Base-by-base conservation (phyloP, 371 early-diverging fungal species). In the Apophysomyces ossiformis region DNA sequence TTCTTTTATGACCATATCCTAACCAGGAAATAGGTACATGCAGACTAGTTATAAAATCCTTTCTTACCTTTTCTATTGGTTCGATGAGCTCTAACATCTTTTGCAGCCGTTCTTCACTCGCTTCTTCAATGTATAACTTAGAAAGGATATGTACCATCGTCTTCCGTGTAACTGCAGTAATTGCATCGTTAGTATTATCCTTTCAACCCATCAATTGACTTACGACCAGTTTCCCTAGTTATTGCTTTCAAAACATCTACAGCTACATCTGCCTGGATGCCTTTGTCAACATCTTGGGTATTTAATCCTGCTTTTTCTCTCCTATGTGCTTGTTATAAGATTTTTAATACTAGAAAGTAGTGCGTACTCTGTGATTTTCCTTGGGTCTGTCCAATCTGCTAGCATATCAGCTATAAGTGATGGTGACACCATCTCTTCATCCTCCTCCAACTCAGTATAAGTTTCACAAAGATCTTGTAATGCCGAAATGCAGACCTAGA, bases 301-400 rank as follows among this genome's bases (percentile, higher is more conserved):
- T 69, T 65, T 5, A 58, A 45, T 13, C 54, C 45, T 12, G 43
- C 57, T 15, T 64, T 64, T 43, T 58, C 66, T 21, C 61, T 59
- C 37, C 60, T 60, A 39, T 37, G 44, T 32, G 54, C 32, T 26
- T 58, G 50, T 32, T 64, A 58, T 37, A 32, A 43, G 11, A 47
- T 37, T 32, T 43, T 21, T 45, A 44, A 37, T n/a, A 26, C 4
- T 35, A 12, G 61, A 7, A 50, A 26, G 41, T 35, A 39, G 2
- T 7, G 58, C 75, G 72, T 77, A 82, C 80, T 72, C 63, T 50
- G 69, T 73, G 7, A 88, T 59, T 65, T 83, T 82, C 58, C 79
- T 74, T 12, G 85, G 82, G 63, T 87, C 85, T 0, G 79, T 84
- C 88, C 87, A 89, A 62, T 87, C 86, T 18, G 83, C 76, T 58